Evolutionary conservation across 2,329 filamentous ascomycete genomes (phyloP), one percentile per base, ranked within the genome.

Genomic region (Geosmithia morbida): DNA sequence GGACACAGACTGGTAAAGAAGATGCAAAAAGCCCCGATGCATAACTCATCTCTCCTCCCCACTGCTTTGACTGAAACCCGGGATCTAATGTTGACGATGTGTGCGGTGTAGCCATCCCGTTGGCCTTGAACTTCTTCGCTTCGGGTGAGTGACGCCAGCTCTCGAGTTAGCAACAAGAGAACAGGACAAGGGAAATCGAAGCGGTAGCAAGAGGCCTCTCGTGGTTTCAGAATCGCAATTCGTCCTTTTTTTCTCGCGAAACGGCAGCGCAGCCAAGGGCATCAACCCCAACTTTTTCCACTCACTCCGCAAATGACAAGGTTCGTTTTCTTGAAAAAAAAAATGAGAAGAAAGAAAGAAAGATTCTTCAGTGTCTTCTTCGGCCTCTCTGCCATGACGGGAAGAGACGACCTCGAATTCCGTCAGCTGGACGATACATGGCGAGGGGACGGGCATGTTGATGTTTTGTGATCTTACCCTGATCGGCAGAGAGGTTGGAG

Each of bases 101-200:
- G n/a, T n/a, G n/a, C n/a, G n/a, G n/a, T 47, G 52, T 57, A 92
- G 86, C 83, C 54, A 68, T 87, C 54, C 86, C 86, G 56, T 70
- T 92, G 65, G 85, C 86, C 64, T 73, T 92, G 61, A 92, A 92
- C 69, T 92, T 92, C 71, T 85, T 92, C 69, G 86, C 86, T 64
- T 87, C 85, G 71, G 85, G 86, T 92, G 80, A 90, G 86, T 90
- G 66, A 64, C 37, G 16, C 1, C 1, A 20, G 37, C 45, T 41
- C 40, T 11, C 11, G 11, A 37, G 33, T 13, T 37, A 37, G 13
- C 33, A 29, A 6, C 40, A 20, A 16, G 48, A 52, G 66, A 20
- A 16, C 49, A 52, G 66, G 8, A 26, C 4, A 26, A 26, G 8
- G 22, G 22, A 26, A 69, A 67, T 63, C 67, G 70, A 72, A 79